Evolutionary conservation across 306 rosid species (phyloP).

Genomic region (Arachis hypogaea): DNA sequence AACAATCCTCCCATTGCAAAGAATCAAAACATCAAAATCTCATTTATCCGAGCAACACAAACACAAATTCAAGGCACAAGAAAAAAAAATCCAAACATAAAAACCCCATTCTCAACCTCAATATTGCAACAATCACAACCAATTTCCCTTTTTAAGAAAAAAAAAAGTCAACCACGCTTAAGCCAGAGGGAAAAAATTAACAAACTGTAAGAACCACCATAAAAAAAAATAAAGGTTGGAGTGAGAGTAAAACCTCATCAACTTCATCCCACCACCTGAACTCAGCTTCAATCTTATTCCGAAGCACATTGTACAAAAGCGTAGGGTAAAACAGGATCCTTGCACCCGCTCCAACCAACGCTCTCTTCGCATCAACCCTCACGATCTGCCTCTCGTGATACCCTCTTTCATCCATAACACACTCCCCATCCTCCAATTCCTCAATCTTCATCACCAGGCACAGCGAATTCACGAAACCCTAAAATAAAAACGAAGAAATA

Average conservation of each 20-base stretch:
- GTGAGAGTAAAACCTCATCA: constrained; percentile 66
- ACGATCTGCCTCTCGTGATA: constrained; percentile 60
- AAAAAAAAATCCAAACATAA: background rate
- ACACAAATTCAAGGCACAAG: background rate
- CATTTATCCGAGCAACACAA: background rate
- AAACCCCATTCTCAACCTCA: background rate
- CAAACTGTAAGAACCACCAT: background rate
- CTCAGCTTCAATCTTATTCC: constrained; percentile 90
- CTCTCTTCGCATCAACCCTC: constrained; percentile 82
- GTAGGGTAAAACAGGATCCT: constrained; percentile 95
- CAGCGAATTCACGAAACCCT: constrained; percentile 30
- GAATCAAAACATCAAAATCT: background rate
- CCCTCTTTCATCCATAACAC: constrained; percentile 41
- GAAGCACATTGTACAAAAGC: constrained; percentile 93
- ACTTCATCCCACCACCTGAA: constrained; percentile 99
- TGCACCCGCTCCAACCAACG: constrained; percentile 95
- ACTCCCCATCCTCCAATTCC: constrained; percentile 72
- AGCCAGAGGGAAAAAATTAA: background rate
- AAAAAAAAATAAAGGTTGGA: background rate
- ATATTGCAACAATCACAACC: background rate
- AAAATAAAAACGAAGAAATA: constrained; percentile 17
- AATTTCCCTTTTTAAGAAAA: background rate
- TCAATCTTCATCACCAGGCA: constrained; percentile 75
- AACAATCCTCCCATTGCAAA: constrained; percentile 2
- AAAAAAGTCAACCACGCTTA: background rate